Conservation (phyloP, 2,329 filamentous ascomycete species). For the Fusarium neocosmosporiellum region DNA sequence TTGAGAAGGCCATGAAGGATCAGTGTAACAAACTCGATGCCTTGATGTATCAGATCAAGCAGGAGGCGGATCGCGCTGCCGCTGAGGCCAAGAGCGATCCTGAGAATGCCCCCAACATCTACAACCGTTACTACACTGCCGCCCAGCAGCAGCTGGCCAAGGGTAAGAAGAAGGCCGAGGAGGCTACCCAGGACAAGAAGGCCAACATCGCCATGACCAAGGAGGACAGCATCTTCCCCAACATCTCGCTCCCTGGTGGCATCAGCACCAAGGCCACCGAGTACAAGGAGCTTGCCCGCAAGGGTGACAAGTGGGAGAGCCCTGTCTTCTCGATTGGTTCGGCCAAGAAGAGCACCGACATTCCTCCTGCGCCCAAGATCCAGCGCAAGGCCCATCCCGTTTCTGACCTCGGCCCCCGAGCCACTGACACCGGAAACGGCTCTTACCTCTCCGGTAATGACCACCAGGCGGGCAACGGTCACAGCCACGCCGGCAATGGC, state of each 20-base stretch:
- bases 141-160: slow-evolving; percentile 78
- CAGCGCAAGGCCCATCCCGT: slow-evolving; percentile 55
- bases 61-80: slow-evolving; percentile 80
- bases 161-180: slow-evolving; percentile 81
- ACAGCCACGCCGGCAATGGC: slow-evolving; percentile 5
- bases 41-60: slow-evolving; percentile 80
- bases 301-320: slow-evolving; percentile 95
- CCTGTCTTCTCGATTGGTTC: slow-evolving; percentile 90
- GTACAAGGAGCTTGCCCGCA: slow-evolving; percentile 86
- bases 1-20: slow-evolving; percentile 91
- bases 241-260: slow-evolving; percentile 82
- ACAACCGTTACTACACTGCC: slow-evolving; percentile 83
- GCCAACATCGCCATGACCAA: slow-evolving; percentile 69
- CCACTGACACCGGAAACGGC: slow-evolving; percentile 24
- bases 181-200: slow-evolving; percentile 72
- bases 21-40: slow-evolving; percentile 80
- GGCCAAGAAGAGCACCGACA: slow-evolving; percentile 76
- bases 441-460: slow-evolving; percentile 30
- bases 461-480: slow-evolving; percentile 11
- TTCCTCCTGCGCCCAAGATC: slow-evolving; percentile 71
- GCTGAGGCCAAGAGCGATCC: slow-evolving; percentile 70
- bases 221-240: slow-evolving; percentile 89
- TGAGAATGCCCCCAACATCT: slow-evolving; percentile 82
- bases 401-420: slow-evolving; percentile 18
- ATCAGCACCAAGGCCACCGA: slow-evolving; percentile 95